Base-by-base conservation (phyloP, 2,329 filamentous ascomycete species). In the Colletotrichum incanum region DNA sequence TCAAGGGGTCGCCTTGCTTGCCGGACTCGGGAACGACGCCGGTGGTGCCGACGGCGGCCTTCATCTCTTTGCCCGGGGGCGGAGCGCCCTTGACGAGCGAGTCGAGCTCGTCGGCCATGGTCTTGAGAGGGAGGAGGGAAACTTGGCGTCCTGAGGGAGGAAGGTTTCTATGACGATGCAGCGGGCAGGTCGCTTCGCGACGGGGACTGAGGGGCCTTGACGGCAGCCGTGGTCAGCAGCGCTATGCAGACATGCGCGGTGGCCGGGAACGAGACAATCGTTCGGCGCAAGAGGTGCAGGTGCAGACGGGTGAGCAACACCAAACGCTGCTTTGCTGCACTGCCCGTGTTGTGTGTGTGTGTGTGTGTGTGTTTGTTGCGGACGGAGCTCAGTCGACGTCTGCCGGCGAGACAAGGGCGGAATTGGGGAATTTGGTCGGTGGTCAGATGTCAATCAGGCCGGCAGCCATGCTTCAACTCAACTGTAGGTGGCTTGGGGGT, bases 41-140 rank as follows among this genome's bases (percentile, higher is more conserved):
- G 78, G 83, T 84, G 64, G 84, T 83, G 76, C 81, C 78, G 26
- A 70, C 72, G 52, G 67, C 65, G 39, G 74, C 73, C 71, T 77
- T 77, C 60, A 73, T 82, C 76, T 86, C 83, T 72, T 90, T 86
- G 76, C 89, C 88, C 67, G 92, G 88, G 71, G 91, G 86, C 71
- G 94, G 93, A 61, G 94, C 92, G 78, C 95, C 96, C 85, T 98
- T 98, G 84, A 98, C 94, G 78, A 98, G 89, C 78, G 95, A 94
- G 84, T 98, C 95, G 79, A 97, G 87, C 73, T 89, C 86, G 80
- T 92, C 89, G 76, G 90, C 86, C 90, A 93, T 93, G 74, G 75
- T 80, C 60, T 8, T 39, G 56, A 14, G 20, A 41, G 37, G 28
- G 18, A 28, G 65, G 65, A 73, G 26, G 65, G 26, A 5, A 23